These are phyloP conservation scores for Fagopyrum homotropicum DNA, from an alignment of 148 eudicot genomes.

Conservation along the genomic window DNA sequence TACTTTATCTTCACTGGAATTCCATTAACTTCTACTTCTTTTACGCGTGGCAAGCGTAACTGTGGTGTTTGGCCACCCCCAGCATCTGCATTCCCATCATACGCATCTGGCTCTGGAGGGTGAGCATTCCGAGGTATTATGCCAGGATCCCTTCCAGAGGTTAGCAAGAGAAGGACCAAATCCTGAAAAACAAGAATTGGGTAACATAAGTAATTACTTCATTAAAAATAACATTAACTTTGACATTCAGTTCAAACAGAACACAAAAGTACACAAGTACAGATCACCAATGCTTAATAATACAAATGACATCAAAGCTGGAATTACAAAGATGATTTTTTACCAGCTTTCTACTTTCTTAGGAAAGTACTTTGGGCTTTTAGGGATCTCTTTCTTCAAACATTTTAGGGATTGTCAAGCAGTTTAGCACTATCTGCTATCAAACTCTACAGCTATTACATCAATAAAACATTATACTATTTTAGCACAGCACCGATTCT, in stretches of 20 bases:
- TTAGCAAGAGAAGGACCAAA: constrained; percentile 68
- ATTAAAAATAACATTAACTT: not conserved
- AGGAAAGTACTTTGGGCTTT: too few relatives aligned
- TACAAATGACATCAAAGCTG: too few relatives aligned
- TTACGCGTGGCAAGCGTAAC: constrained; percentile 77
- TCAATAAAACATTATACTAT: too few relatives aligned
- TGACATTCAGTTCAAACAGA: not conserved
- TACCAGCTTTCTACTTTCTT: not conserved
- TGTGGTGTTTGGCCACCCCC: constrained; percentile 88
- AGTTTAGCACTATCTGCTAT: too few relatives aligned
- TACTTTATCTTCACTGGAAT: constrained; percentile 86
- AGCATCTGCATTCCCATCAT: constrained; percentile 68
- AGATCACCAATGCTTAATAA: not conserved
- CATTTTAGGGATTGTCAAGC: too few relatives aligned
- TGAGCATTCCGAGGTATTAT: constrained; percentile 94
- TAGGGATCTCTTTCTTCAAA: too few relatives aligned
- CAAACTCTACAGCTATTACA: too few relatives aligned
- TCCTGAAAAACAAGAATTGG: constrained; percentile 40
- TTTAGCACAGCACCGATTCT: too few relatives aligned
- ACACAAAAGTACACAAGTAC: not conserved
- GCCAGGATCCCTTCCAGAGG: constrained; percentile 98
- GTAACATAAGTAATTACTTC: not conserved
- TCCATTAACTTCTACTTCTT: constrained; percentile 96
- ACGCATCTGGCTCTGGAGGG: constrained; percentile 89
- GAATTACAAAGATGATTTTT: not conserved